Evolutionary conservation across 2,329 filamentous ascomycete genomes (phyloP), one percentile per base, ranked within the genome.

Genomic region (Pseudocercospora crystallina): DNA sequence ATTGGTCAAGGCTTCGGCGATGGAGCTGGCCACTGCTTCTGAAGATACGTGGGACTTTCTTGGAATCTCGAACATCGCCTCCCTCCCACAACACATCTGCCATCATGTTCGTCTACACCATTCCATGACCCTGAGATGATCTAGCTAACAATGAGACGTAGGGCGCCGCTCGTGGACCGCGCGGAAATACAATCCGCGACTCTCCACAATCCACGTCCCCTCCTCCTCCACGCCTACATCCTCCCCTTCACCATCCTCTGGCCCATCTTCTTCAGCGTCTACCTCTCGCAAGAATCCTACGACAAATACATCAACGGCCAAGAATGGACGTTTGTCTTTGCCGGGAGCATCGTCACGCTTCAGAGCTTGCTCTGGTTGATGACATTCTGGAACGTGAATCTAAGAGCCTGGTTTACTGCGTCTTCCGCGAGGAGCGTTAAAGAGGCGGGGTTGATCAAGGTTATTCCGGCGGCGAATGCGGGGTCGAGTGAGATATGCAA

Each of bases 261-360:
- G 91, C 94, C 95, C 45, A 75, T 87, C 64, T 97, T 97, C 73
- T 82, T 96, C 59, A 83, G 88, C 69, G 84, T 91, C 72, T 97
- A 96, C 71, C 83, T 95, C 47, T 87, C 84, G 15, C 79, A 84
- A 55, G 86, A 90, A 47, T 84, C 89, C 60, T 99, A 99, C 72
- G 87, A 95, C 60, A 86, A 85, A 68, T 85, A 97, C 76, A 95
- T 99, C 59, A 83, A 87, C 64, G 91, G 87, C n/a, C 85, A 87
- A 62, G 94, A 99, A 78, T 99, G 94, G 92, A 97, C 95, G 1
- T 95, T 96, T 69, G 89, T 99, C 57, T 99, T 89, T 85, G 82
- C 87, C 60, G 92, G 88, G 64, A 80, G 84, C 61, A 96, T 99
- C 68, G 79, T 95, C 69, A 96, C 91, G 9, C 66, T 87, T 49